A percentile compares a stretch with the other conserved stretches of the same genome.
These are phyloP conservation scores for Trichosporon sp. DNA, from an alignment of 1,284 basidiomycete genomes.

Conservation along the genomic window DNA sequence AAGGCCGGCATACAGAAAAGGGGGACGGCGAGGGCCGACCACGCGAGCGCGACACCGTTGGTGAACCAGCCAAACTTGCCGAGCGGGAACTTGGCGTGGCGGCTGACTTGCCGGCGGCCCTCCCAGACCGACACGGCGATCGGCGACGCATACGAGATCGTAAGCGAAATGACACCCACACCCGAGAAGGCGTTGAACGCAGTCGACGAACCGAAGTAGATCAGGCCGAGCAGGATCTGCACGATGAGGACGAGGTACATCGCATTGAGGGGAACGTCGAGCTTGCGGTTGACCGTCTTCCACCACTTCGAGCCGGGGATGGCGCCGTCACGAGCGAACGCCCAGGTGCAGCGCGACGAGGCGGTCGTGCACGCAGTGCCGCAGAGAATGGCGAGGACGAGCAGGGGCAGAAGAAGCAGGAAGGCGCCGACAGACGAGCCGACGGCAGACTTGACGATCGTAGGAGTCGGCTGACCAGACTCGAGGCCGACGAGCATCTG, in stretches of 20 bases:
- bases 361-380: constrained; percentile 43
- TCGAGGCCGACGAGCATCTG: constrained; percentile 39
- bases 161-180: constrained; percentile 42
- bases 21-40: constrained; percentile 33
- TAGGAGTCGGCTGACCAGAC: constrained; percentile 48
- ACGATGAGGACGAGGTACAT: constrained; percentile 46
- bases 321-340: constrained; percentile 50
- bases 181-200: constrained; percentile 45
- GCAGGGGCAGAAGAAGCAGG: constrained; percentile 46
- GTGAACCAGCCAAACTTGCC: constrained; percentile 44
- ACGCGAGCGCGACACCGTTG: constrained; percentile 35
- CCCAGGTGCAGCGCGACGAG: constrained; percentile 38
- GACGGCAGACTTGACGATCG: constrained; percentile 47
- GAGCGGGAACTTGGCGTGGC: constrained; percentile 33
- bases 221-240: constrained; percentile 45
- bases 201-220: constrained; percentile 43
- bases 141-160: constrained; percentile 44
- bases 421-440: constrained; percentile 47
- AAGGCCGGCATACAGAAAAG: constrained; percentile 34
- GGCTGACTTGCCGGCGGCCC: constrained; percentile 36
- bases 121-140: constrained; percentile 45
- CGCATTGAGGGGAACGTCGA: constrained; percentile 48
- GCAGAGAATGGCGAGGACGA: constrained; percentile 48
- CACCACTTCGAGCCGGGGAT: constrained; percentile 46
- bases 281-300: constrained; percentile 40